A percentile compares a stretch with the other conserved stretches of the same genome.
phyloP scores from a whole-genome alignment of 306 rosid species.

The Cucurbita maxima region DNA sequence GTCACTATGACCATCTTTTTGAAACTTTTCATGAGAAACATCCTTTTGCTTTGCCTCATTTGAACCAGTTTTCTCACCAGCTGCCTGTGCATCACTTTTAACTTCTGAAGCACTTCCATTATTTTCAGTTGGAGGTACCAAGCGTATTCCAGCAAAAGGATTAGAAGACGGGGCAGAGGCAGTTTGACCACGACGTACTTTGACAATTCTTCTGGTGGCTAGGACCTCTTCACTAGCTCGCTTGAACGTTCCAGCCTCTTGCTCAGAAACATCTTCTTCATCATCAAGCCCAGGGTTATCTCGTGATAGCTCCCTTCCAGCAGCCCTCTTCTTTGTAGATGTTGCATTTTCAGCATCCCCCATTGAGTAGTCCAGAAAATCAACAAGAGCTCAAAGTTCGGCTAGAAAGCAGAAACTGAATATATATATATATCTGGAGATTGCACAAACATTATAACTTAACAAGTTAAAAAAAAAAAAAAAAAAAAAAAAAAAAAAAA shows the following conservation, averaged over 20 bases:
- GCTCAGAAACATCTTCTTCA: constrained; percentile 54
- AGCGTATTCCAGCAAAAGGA: constrained; percentile 70
- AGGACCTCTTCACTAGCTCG: constrained; percentile 82
- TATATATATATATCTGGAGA: constrained; percentile 21
- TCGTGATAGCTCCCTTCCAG: constrained; percentile 71
- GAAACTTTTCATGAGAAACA: constrained; percentile 4
- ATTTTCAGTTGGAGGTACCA: constrained; percentile 37
- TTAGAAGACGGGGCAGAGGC: constrained; percentile 47
- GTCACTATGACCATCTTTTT: constrained; percentile 17
- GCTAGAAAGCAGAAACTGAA: not conserved
- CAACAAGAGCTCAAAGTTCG: not conserved
- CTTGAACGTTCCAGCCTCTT: constrained; percentile 73
- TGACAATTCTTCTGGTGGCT: constrained; percentile 74
- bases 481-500: not conserved
- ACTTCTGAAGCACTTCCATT: constrained; percentile 24
- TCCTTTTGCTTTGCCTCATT: constrained; percentile 21
- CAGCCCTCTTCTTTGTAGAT: constrained; percentile 82
- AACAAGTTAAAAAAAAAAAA: not conserved
- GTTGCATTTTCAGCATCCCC: constrained; percentile 55
- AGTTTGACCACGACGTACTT: constrained; percentile 53
- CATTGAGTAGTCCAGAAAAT: constrained; percentile 31
- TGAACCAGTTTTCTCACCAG: constrained; percentile 15
- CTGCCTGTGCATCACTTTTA: constrained; percentile 20
- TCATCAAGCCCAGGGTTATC: constrained; percentile 75
- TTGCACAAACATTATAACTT: not conserved